Conservation (phyloP, 1,284 basidiomycete species). For the Nidula niveotomentosa region DNA sequence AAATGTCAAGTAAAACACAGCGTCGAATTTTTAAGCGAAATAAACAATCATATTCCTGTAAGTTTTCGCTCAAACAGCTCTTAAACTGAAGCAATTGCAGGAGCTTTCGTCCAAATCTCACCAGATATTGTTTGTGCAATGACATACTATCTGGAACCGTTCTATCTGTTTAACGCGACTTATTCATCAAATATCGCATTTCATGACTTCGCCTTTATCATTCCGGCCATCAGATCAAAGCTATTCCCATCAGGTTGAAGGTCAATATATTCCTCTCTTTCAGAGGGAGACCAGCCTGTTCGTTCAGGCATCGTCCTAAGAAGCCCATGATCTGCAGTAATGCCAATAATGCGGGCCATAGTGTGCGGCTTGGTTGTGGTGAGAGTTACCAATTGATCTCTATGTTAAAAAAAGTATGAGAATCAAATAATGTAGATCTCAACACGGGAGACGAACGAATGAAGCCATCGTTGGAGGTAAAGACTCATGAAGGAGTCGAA, state of each 20-base stretch:
- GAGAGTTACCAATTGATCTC: slow-evolving; percentile 83
- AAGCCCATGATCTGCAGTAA: slow-evolving; percentile 87
- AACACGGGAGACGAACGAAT: slow-evolving; percentile 64
- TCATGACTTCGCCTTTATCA: slow-evolving; percentile 61
- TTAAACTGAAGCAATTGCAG: no score
- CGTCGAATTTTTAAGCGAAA: no score
- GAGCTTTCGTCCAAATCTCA: no score
- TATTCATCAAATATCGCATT: no score
- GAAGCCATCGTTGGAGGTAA: slow-evolving; percentile 85
- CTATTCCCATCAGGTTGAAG: slow-evolving; percentile 96
- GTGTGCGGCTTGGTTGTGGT: slow-evolving; percentile 74
- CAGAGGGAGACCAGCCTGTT: slow-evolving; percentile 30
- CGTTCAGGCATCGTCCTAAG: slow-evolving; percentile 77
- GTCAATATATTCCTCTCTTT: slow-evolving; percentile 48
- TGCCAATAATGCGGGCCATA: slow-evolving; percentile 78
- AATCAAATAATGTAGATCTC: slow-evolving; percentile 1
- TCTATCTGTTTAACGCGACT: no score
- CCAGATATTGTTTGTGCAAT: no score
- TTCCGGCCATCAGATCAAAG: slow-evolving; percentile 91
- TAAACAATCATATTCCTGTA: no score
- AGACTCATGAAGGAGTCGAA: slow-evolving; percentile 79
- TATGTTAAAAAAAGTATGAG: slow-evolving; percentile 27
- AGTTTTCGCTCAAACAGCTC: no score
- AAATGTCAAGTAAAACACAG: no score
- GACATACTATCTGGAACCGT: no score